phyloP scores from a whole-genome alignment of 345 rosid genomes.

The Eucalyptus lansdowneana region DNA sequence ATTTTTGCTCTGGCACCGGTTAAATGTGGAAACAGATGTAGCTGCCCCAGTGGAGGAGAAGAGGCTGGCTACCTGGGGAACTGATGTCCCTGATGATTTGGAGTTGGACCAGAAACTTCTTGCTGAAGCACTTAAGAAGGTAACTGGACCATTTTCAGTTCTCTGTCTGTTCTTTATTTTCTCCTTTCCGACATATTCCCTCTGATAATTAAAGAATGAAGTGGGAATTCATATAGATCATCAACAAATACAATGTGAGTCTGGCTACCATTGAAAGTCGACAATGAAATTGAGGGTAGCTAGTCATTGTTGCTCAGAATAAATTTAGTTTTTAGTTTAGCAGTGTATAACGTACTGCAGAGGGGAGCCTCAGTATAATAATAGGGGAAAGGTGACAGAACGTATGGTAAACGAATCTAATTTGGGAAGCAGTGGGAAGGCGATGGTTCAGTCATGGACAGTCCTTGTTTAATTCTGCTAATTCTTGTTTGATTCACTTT shows the following conservation, averaged over 20 bases:
- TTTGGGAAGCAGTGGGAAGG: not conserved
- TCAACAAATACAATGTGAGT: not conserved
- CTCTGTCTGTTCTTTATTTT: not conserved
- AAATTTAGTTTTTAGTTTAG: not conserved
- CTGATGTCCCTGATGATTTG: conserved; percentile 56
- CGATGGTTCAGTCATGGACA: not conserved
- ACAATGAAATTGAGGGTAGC: not conserved
- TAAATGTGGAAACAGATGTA: conserved; percentile 6
- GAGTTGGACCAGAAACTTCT: conserved; percentile 51
- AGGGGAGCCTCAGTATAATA: not conserved
- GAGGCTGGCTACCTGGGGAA: conserved; percentile 72
- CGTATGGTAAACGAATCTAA: not conserved
- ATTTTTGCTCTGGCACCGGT: not conserved
- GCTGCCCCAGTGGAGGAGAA: conserved; percentile 44
- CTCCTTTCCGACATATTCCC: not conserved
- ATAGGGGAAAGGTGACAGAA: not conserved
- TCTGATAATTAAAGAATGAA: not conserved
- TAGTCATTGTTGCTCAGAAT: not conserved
- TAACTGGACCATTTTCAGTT: not conserved
- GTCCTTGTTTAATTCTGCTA: not conserved
- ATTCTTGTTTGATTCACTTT: not conserved
- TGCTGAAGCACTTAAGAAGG: conserved; percentile 63
- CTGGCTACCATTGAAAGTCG: not conserved
- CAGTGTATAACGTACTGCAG: not conserved
- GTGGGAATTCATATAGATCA: not conserved